Evolutionary conservation across 805 yeast genomes (phyloP).

Genomic region (Tetrapisispora arboricola): DNA sequence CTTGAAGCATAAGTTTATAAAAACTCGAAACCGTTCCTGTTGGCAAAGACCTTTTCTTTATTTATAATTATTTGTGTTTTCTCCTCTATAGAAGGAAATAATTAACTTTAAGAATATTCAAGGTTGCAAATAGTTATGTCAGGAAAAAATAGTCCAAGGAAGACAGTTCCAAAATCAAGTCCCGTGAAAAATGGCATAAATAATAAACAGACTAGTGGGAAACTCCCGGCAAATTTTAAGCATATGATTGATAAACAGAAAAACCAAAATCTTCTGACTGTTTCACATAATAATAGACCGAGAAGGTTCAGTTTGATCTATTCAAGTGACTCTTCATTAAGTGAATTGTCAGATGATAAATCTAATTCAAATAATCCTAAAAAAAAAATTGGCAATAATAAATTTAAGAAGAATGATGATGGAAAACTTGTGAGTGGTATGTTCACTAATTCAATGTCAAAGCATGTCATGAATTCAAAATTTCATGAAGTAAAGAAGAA

Average conservation of each 20-base stretch:
- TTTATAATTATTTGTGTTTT: no score
- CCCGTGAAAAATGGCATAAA: not conserved
- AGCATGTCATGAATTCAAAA: not conserved
- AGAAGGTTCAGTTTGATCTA: constrained; percentile 36
- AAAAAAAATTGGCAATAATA: constrained; percentile 24
- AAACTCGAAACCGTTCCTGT: no score
- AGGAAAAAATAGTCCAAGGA: constrained; percentile 21
- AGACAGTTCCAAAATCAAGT: constrained; percentile 5
- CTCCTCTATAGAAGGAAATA: no score
- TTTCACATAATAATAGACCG: constrained; percentile 16
- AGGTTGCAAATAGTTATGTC: no score
- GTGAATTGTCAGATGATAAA: constrained; percentile 30
- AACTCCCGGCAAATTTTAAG: constrained; percentile 3
- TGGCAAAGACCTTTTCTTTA: no score
- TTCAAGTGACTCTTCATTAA: constrained; percentile 33
- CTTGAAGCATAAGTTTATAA: no score
- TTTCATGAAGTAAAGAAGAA: constrained; percentile 9
- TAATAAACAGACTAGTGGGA: constrained; percentile 9
- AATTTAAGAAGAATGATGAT: constrained; percentile 5
- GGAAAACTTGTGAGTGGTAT: not conserved
- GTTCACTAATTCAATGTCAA: not conserved
- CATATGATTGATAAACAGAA: not conserved
- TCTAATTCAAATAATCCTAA: constrained; percentile 1
- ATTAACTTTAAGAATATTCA: no score
- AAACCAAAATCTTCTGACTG: not conserved